phyloP scores from a whole-genome alignment of 176 grass and related monocot genomes.

The Zoysia japonica region DNA sequence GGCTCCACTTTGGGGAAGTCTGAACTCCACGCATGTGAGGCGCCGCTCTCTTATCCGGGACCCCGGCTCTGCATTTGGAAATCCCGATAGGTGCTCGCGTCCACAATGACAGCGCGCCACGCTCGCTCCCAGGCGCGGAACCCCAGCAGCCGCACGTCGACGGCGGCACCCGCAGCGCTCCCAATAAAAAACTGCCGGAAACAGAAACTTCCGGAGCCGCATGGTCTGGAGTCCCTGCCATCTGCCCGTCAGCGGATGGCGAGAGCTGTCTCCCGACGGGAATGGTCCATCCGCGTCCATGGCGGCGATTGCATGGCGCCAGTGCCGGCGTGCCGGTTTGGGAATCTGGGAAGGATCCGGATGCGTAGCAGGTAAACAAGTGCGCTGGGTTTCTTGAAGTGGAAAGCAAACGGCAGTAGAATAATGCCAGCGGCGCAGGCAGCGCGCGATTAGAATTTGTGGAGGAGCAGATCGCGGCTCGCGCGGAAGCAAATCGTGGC shows the following conservation, averaged over 20 bases:
- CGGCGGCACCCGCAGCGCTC: background rate
- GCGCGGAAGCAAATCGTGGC: background rate
- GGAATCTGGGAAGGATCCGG: too few relatives aligned
- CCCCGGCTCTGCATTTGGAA: slow-evolving; percentile 2
- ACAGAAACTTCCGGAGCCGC: slow-evolving; percentile 21
- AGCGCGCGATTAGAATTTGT: too few relatives aligned
- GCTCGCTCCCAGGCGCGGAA: background rate
- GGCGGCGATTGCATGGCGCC: background rate
- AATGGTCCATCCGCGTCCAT: background rate
- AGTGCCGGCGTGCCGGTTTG: background rate
- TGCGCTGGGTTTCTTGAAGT: slow-evolving; percentile 16
- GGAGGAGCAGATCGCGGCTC: background rate
- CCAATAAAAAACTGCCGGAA: background rate
- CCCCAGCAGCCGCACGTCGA: background rate
- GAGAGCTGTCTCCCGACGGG: background rate
- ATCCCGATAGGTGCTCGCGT: slow-evolving; percentile 2
- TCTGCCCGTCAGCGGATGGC: slow-evolving; percentile 9
- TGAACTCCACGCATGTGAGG: background rate
- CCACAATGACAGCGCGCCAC: background rate
- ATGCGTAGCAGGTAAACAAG: background rate
- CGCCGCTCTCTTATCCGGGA: background rate
- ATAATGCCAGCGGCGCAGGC: background rate
- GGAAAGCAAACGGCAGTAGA: slow-evolving; percentile 19
- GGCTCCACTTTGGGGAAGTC: background rate
- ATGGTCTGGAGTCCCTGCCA: background rate